phyloP scores from a whole-genome alignment of 306 rosid species.

The Fagus crenata region DNA sequence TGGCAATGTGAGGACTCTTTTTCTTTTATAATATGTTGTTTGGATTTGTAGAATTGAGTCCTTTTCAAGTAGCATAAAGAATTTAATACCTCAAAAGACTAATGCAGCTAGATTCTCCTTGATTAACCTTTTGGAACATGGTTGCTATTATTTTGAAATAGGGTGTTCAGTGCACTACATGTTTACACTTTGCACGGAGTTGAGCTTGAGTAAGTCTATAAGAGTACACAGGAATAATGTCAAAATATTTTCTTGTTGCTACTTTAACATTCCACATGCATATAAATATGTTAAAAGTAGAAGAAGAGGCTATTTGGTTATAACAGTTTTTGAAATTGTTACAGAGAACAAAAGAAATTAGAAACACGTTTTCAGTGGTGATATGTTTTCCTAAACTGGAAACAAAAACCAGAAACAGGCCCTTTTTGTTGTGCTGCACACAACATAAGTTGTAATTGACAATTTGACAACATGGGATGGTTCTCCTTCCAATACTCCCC shows the following conservation, averaged over 20 bases:
- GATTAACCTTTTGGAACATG: not conserved
- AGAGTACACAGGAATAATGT: constrained; percentile 9
- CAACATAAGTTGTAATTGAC: not conserved
- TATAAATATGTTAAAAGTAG: not conserved
- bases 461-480: not conserved
- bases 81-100: not conserved
- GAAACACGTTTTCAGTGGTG: too few relatives aligned
- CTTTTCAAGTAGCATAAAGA: not conserved
- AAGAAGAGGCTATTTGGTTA: not conserved
- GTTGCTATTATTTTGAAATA: not conserved
- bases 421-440: too few relatives aligned
- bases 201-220: not conserved
- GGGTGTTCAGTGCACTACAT: not conserved
- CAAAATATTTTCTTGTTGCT: not conserved
- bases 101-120: not conserved
- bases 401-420: too few relatives aligned
- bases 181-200: not conserved
- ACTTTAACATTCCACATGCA: not conserved
- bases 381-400: too few relatives aligned
- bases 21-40: not conserved
- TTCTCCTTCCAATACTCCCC: not conserved
- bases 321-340: not conserved
- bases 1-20: constrained; percentile 69
- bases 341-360: too few relatives aligned
- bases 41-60: not conserved